Conservation (phyloP, 495 filamentous ascomycete genomes). For the Haplographium delicatum region DNA sequence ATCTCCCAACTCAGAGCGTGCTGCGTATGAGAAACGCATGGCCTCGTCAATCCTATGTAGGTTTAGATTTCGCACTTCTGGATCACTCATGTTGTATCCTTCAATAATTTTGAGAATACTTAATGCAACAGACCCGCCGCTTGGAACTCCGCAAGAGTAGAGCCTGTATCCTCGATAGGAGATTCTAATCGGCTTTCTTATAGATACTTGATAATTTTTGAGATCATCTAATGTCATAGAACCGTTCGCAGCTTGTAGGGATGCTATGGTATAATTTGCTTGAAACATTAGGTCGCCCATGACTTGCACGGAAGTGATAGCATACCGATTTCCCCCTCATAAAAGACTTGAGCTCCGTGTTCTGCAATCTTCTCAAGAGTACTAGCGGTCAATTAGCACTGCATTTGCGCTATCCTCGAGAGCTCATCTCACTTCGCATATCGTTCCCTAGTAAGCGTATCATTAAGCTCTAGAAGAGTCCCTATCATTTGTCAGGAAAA, state of each 20-base stretch:
- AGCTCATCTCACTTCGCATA: constrained; percentile 50
- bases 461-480: constrained; percentile 60
- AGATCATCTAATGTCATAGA: constrained; percentile 82
- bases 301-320: neutral
- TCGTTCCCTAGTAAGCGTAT: constrained; percentile 70
- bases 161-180: constrained; percentile 67
- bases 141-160: constrained; percentile 63
- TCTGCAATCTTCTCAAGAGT: constrained; percentile 71
- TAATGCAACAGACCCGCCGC: constrained; percentile 66
- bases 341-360: constrained; percentile 68
- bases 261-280: constrained; percentile 64
- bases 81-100: constrained; percentile 35
- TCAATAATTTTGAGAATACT: constrained; percentile 25
- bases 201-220: constrained; percentile 57
- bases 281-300: constrained; percentile 32
- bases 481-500: constrained; percentile 32
- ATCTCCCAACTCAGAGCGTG: constrained; percentile 66
- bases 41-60: constrained; percentile 81
- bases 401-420: too few species aligned
- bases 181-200: constrained; percentile 57
- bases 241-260: constrained; percentile 60
- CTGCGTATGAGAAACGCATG: constrained; percentile 81
- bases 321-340: constrained; percentile 49
- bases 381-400: too few species aligned
- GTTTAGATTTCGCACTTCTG: constrained; percentile 43